Evolutionary conservation across 2,329 filamentous ascomycete species (phyloP).

Genomic region (Cladorrhinum sp.): DNA sequence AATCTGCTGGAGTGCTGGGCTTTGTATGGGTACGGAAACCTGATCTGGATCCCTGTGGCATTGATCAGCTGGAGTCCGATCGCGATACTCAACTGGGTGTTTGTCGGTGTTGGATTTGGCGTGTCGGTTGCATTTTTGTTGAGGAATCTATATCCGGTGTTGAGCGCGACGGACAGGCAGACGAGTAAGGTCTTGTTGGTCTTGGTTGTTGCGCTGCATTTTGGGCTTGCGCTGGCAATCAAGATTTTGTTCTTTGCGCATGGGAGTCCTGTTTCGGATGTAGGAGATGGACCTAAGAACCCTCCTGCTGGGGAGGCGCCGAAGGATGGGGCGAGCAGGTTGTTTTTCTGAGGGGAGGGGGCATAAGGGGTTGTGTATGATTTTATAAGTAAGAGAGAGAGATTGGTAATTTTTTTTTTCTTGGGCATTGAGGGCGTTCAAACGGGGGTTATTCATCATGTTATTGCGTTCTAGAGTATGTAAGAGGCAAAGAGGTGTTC

Average conservation of each 20-base stretch:
- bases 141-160: slow-evolving; percentile 83
- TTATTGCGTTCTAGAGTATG: background rate
- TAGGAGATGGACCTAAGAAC: background rate
- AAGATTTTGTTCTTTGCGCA: slow-evolving; percentile 96
- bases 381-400: background rate
- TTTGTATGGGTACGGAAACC: slow-evolving; percentile 91
- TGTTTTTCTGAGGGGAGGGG: background rate
- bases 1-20: slow-evolving; percentile 95
- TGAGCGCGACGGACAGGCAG: slow-evolving; percentile 89
- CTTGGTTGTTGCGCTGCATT: slow-evolving; percentile 79
- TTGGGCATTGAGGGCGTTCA: background rate
- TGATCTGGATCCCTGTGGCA: slow-evolving; percentile 96
- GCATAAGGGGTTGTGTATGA: background rate
- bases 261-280: slow-evolving; percentile 51
- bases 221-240: slow-evolving; percentile 87
- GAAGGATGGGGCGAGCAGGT: background rate
- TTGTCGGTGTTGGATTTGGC: slow-evolving; percentile 82
- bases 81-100: slow-evolving; percentile 85
- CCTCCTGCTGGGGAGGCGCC: background rate
- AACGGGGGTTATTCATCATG: background rate
- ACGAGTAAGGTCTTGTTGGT: slow-evolving; percentile 85
- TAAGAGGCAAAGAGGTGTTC: background rate
- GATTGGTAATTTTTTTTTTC: too few species aligned
- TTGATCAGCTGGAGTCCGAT: slow-evolving; percentile 87
- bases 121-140: slow-evolving; percentile 80